Base-by-base conservation (phyloP, 2,329 filamentous ascomycete species). In the Colletotrichum sp. region DNA sequence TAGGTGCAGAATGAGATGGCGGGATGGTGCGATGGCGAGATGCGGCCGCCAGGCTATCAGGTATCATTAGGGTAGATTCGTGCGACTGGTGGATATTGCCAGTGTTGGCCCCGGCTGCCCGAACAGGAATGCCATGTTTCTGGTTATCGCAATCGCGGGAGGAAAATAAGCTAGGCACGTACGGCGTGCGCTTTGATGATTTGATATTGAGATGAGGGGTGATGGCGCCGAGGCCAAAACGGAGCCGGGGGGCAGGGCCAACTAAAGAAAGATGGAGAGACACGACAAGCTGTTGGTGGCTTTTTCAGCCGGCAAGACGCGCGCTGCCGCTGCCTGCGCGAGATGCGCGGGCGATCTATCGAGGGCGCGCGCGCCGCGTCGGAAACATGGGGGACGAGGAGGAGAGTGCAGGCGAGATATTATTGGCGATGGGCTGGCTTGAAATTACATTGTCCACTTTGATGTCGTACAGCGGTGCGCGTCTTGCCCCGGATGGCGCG, bases 41-140 rank as follows among this genome's bases (percentile, higher is more conserved):
- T 52, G 28, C 55, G 65, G 24, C 36, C 8, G 57, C 44, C 44
- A 9, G 44, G 39, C 9, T 30, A 63, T 44, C 7, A 55, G 30
- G 26, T 44, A 26, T 49, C 44, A 49, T 49, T 49, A 21, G 44
- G n/a, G 44, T 57, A 21, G 28, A 13, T 67, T 72, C 24, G 69
- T 72, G 68, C 72, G 72, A 75, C 72, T 75, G 68, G 72, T 75
- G 72, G 72, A 75, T 36, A 72, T 75, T 72, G 15, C 26, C 64
- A 32, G 60, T 72, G 68, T 44, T 36, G 36, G 15, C 24, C 21
- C 30, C 39, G 36, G 9, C 68, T 44, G 59, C 68, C 63, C 60
- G 18, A 66, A 62, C 49, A 49, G 39, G 44, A 60, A 62, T 66
- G 28, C 68, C 52, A 39, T 34, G 52, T 72, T 65, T 63, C 44